These are phyloP conservation scores for Backusella sp. DNA, from an alignment of 192 early-diverging fungal genomes.

Conservation along the genomic window DNA sequence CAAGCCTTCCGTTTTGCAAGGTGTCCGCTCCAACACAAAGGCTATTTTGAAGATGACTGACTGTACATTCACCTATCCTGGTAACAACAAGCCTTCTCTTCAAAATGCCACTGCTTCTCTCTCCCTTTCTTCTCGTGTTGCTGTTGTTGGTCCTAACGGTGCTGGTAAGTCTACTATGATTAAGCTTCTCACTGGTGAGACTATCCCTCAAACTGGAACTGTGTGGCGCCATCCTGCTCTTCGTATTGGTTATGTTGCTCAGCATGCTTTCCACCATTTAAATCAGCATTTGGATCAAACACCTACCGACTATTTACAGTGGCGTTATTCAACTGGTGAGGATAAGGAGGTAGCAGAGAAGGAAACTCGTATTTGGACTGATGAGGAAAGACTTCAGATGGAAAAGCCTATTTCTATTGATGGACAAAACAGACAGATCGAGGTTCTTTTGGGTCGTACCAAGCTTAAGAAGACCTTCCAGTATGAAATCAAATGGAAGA, in stretches of 20 bases:
- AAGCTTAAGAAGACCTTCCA: slow-evolving; percentile 80
- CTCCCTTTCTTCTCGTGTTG: slow-evolving; percentile 78
- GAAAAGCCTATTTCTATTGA: slow-evolving; percentile 52
- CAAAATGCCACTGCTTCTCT: slow-evolving; percentile 62
- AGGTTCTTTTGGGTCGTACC: slow-evolving; percentile 63
- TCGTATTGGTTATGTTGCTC: slow-evolving; percentile 84
- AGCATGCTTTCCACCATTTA: slow-evolving; percentile 87
- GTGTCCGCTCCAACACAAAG: slow-evolving; percentile 78
- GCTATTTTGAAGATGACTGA: slow-evolving; percentile 75
- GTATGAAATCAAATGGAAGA: slow-evolving; percentile 79
- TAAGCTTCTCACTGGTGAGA: slow-evolving; percentile 78
- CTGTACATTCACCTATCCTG: slow-evolving; percentile 79
- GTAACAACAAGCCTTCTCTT: slow-evolving; percentile 57
- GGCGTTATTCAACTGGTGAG: slow-evolving; percentile 79
- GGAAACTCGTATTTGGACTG: slow-evolving; percentile 62
- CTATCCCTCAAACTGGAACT: slow-evolving; percentile 62
- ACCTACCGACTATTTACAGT: slow-evolving; percentile 81
- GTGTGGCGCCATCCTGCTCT: slow-evolving; percentile 83
- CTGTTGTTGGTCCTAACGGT: slow-evolving; percentile 80
- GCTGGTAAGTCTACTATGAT: slow-evolving; percentile 87
- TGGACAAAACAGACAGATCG: slow-evolving; percentile 61
- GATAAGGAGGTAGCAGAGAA: slow-evolving; percentile 76
- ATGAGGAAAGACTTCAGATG: slow-evolving; percentile 68
- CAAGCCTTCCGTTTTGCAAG: slow-evolving; percentile 73
- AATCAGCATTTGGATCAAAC: slow-evolving; percentile 82